Evolutionary conservation across 1,284 basidiomycete genomes (phyloP).

Genomic region (Ustilago nuda): DNA sequence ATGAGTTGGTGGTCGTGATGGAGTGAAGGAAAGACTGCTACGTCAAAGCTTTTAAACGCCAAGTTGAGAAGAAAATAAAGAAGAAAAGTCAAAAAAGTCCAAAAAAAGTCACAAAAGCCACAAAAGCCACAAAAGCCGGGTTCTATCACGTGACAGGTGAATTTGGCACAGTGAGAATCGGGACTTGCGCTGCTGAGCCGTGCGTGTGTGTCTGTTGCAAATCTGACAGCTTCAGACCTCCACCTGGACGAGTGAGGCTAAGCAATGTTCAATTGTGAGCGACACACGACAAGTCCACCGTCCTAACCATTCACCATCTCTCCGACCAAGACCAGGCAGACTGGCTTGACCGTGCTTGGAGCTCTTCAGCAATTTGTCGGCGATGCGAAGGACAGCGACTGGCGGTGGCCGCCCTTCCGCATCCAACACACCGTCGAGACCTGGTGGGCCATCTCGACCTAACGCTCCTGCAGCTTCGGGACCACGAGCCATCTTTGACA

Average conservation of each 20-base stretch:
- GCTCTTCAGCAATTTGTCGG: constrained; percentile 20
- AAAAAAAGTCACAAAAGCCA: constrained; percentile 11
- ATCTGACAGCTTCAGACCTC: constrained; percentile 12
- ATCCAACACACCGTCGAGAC: constrained; percentile 16
- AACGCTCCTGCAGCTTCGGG: constrained; percentile 23
- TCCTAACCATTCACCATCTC: not conserved
- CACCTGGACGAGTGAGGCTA: constrained; percentile 12
- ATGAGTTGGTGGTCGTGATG: constrained; percentile 5
- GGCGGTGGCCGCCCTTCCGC: constrained; percentile 24
- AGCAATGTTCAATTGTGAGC: constrained; percentile 10
- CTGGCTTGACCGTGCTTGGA: not conserved
- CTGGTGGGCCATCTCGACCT: constrained; percentile 42
- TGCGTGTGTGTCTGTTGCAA: not conserved
- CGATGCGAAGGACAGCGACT: constrained; percentile 32
- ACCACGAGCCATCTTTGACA: constrained; percentile 52
- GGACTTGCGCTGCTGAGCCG: constrained; percentile 8
- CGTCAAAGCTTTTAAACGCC: not conserved
- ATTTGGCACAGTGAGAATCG: not conserved
- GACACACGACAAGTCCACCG: constrained; percentile 6
- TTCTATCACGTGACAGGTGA: constrained; percentile 7
- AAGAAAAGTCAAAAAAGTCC: constrained; percentile 12
- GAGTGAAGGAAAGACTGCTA: not conserved
- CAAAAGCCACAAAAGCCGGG: constrained; percentile 11
- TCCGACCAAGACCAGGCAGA: not conserved
- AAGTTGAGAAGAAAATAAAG: constrained; percentile 6